phyloP scores from a whole-genome alignment of 495 filamentous ascomycete species.

The Talaromyces proteolyticus region DNA sequence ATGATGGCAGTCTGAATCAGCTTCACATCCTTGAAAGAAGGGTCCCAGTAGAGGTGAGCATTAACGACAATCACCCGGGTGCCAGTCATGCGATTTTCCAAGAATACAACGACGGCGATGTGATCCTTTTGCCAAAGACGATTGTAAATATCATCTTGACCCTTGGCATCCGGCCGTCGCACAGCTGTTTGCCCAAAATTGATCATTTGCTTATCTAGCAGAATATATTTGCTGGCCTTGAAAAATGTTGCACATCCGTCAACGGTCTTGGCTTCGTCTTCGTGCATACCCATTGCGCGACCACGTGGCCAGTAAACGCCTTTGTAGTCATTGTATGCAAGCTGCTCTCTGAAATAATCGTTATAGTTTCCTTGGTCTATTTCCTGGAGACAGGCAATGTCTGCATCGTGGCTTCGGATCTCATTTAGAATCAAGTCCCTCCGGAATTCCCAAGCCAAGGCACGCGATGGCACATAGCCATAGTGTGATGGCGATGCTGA shows the following conservation, averaged over 20 bases:
- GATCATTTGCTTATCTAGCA: slow-evolving; percentile 87
- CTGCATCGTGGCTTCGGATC: slow-evolving; percentile 71
- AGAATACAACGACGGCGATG: slow-evolving; percentile 82
- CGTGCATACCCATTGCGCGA: slow-evolving; percentile 83
- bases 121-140: slow-evolving; percentile 97
- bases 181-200: slow-evolving; percentile 91
- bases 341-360: slow-evolving; percentile 74
- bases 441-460: slow-evolving; percentile 80
- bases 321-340: slow-evolving; percentile 83
- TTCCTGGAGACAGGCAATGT: slow-evolving; percentile 90
- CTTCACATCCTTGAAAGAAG: slow-evolving; percentile 85
- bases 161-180: slow-evolving; percentile 90
- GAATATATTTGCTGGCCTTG: slow-evolving; percentile 84
- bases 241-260: slow-evolving; percentile 97
- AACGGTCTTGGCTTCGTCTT: slow-evolving; percentile 76
- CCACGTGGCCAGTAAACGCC: slow-evolving; percentile 86
- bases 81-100: slow-evolving; percentile 85
- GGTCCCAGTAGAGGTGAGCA: slow-evolving; percentile 92
- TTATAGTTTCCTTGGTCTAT: slow-evolving; percentile 86
- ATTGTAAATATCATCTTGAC: slow-evolving; percentile 93
- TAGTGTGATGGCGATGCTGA: slow-evolving; percentile 78
- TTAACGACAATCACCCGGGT: slow-evolving; percentile 87
- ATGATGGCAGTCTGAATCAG: slow-evolving; percentile 89
- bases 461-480: slow-evolving; percentile 77
- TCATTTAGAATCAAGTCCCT: slow-evolving; percentile 75